These are phyloP conservation scores for Handroanthus guayacan DNA, from an alignment of 257 asterid genomes.

Conservation along the genomic window DNA sequence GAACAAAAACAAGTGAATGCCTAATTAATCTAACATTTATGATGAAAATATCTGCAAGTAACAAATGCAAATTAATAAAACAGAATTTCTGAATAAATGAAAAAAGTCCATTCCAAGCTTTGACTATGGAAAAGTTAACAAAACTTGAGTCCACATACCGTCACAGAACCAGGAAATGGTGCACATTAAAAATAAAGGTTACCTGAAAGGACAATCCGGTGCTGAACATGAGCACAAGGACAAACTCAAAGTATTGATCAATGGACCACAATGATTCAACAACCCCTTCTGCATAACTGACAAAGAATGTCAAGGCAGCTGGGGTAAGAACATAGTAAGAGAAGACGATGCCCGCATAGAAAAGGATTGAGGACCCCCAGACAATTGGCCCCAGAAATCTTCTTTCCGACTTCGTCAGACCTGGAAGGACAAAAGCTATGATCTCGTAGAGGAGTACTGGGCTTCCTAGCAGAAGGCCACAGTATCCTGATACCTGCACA, in stretches of 20 bases:
- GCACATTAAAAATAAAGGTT: constrained; percentile 24
- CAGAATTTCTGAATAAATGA: not conserved
- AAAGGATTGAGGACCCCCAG: constrained; percentile 91
- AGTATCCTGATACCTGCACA: constrained; percentile 93
- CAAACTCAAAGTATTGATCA: constrained; percentile 97
- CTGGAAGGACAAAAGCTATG: constrained; percentile 95
- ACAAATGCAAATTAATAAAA: not conserved
- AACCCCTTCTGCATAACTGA: constrained; percentile 93
- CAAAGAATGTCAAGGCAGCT: constrained; percentile 95
- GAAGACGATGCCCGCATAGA: constrained; percentile 86
- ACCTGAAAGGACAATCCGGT: constrained; percentile 99
- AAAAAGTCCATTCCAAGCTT: not conserved
- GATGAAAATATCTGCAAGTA: constrained; percentile 7
- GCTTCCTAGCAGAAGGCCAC: constrained; percentile 93
- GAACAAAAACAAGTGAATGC: too few species aligned
- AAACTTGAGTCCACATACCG: constrained; percentile 1
- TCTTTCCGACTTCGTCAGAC: constrained; percentile 86
- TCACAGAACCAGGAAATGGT: not conserved
- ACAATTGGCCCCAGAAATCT: constrained; percentile 96
- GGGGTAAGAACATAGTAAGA: constrained; percentile 96
- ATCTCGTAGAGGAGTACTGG: constrained; percentile 93
- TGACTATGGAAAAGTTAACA: not conserved
- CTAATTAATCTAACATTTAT: not conserved
- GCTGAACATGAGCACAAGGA: constrained; percentile 97
- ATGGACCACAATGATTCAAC: constrained; percentile 99